phyloP scores from a whole-genome alignment of 2,329 filamentous ascomycete species.

The Fusarium pseudograminearum region DNA sequence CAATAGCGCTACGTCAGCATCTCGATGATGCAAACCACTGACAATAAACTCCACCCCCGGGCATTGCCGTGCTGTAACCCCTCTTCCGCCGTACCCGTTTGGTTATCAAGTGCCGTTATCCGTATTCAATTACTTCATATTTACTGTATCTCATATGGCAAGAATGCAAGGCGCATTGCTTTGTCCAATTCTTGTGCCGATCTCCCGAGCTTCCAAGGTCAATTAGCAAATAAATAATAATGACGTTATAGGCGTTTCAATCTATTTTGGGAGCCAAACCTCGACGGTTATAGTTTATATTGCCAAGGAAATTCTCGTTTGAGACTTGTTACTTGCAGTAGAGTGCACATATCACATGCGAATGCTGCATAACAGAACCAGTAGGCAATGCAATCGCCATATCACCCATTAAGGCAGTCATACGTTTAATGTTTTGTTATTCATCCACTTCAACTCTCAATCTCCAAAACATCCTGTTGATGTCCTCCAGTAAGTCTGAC shows the following conservation, averaged over 20 bases:
- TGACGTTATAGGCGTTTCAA: slow-evolving; percentile 31
- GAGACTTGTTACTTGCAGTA: neutral
- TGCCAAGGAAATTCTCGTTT: neutral
- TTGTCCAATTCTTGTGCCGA: slow-evolving; percentile 18
- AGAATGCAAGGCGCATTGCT: slow-evolving; percentile 7
- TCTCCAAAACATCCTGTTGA: slow-evolving; percentile 39
- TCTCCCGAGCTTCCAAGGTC: slow-evolving; percentile 23
- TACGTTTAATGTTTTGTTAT: slow-evolving; percentile 37
- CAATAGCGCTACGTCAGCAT: slow-evolving; percentile 27
- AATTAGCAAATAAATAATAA: slow-evolving; percentile 24
- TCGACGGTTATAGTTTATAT: neutral
- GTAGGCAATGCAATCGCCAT: neutral
- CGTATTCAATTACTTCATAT: slow-evolving; percentile 23
- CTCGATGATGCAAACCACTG: slow-evolving; percentile 44
- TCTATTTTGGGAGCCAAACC: slow-evolving; percentile 14
- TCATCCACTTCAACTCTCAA: slow-evolving; percentile 37
- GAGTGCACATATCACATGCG: neutral
- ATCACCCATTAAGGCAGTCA: neutral
- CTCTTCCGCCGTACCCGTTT: slow-evolving; percentile 26
- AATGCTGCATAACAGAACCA: neutral
- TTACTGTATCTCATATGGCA: neutral
- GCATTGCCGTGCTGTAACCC: slow-evolving; percentile 5
- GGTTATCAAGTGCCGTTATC: slow-evolving; percentile 17
- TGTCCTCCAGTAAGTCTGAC: slow-evolving; percentile 23
- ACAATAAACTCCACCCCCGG: slow-evolving; percentile 17